Conservation (phyloP, 2,329 filamentous ascomycete genomes). For the Teratosphaeria viscida region DNA sequence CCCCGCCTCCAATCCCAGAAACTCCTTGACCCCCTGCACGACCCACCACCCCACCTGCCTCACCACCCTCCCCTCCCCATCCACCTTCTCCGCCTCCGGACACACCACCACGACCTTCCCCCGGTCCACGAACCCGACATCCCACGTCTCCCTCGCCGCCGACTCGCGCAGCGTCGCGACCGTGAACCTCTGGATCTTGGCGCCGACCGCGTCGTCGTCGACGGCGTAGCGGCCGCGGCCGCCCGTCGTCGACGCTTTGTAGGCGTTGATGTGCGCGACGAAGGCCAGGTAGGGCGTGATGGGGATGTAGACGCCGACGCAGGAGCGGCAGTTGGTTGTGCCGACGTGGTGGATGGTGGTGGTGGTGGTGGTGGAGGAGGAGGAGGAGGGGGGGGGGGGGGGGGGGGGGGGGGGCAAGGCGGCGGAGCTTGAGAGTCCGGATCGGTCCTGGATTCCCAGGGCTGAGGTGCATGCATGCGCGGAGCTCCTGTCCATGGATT, state of each 20-base stretch:
- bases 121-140: background rate
- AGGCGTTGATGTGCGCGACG: background rate
- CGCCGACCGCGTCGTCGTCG: background rate
- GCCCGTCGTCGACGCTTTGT: background rate
- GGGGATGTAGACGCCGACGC: background rate
- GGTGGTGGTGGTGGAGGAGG: background rate
- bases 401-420: too few relatives aligned
- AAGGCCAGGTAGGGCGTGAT: background rate
- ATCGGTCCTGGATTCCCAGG: too few relatives aligned
- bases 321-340: background rate
- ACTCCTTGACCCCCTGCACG: background rate
- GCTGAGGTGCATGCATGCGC: too few relatives aligned
- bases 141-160: background rate
- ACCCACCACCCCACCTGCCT: background rate
- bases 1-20: background rate
- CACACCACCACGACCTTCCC: background rate
- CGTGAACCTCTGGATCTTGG: background rate
- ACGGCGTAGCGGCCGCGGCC: background rate
- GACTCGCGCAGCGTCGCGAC: background rate
- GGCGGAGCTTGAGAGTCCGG: slow-evolving; percentile 30
- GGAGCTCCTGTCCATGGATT: background rate
- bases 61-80: background rate
- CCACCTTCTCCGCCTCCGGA: background rate
- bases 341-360: background rate
- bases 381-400: background rate